These are phyloP conservation scores for Corylus heterophylla DNA, from an alignment of 306 rosid species.

Conservation along the genomic window DNA sequence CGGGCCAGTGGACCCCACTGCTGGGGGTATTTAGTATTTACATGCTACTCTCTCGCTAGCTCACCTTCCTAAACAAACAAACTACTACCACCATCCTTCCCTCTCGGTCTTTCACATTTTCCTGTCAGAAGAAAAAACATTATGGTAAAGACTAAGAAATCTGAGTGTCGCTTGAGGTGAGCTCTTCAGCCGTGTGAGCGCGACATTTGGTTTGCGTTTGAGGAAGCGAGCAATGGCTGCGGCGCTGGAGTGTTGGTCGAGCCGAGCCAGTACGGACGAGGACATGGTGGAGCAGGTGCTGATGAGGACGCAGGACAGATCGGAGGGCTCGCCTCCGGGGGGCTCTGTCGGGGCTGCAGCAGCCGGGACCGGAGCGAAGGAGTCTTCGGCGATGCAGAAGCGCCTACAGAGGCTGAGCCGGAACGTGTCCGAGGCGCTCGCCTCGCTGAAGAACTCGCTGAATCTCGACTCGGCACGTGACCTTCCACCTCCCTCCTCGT, in stretches of 20 bases:
- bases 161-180: constrained; percentile 9
- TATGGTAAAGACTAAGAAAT: constrained; percentile 24
- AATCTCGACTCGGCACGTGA: constrained; percentile 62
- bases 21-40: no score
- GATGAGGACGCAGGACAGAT: constrained; percentile 62
- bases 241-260: constrained; percentile 91
- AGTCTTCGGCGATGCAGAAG: constrained; percentile 66
- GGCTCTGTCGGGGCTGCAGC: constrained; percentile 25
- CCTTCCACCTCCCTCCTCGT: constrained; percentile 34
- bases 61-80: no score
- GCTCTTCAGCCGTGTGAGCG: neutral
- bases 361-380: constrained; percentile 22
- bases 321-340: constrained; percentile 52
- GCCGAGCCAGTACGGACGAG: constrained; percentile 64
- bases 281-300: constrained; percentile 79
- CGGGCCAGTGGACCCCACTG: no score
- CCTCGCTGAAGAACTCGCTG: constrained; percentile 71
- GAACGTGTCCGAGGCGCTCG: constrained; percentile 77
- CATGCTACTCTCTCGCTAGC: no score
- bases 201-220: constrained; percentile 19
- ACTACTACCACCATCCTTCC: neutral
- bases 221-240: constrained; percentile 57
- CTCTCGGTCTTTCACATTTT: neutral
- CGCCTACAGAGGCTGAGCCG: constrained; percentile 51
- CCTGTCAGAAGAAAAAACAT: neutral